Base-by-base conservation (phyloP, 1,284 basidiomycete genomes). In the Trichosporon inkin region DNA sequence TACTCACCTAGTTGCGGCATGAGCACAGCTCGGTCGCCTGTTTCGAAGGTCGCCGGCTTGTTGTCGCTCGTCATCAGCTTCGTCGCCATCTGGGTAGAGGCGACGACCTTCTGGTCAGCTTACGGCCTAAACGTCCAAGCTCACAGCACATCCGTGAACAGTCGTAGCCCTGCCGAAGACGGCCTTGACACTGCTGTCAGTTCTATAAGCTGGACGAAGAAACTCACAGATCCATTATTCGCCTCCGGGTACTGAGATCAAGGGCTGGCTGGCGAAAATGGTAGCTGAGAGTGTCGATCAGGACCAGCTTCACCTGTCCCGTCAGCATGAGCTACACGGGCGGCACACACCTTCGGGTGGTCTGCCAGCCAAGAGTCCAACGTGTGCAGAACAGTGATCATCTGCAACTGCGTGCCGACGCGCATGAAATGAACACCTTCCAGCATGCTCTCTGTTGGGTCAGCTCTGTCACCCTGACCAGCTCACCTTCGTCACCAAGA, bases 201-300 rank as follows among this genome's bases (percentile, higher is more conserved):
- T 24, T 55, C 35, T n/a, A 20, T 34, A 10, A 24, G 39, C 6
- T 4, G 16, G 11, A 16, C 2, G 13, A 1, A 1, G 1, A 0
- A 16, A 61, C 77, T 56, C 41, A 76, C 74, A 77, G 52, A 3
- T 78, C 74, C 69, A 78, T 71, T 17, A 73, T 57, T 16, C 77
- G 63, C 20, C 68, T 67, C 39, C 70, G 62, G 0, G 67, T 61
- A 10, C 32, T 53, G 14, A 68, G 61, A 8, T 78, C 77, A 14
- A 78, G 55, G 3, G 63, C 59, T 4, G 77, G 78, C 28, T 78
- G 74, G 1, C 78, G 68, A 55, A 79, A 75, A 56, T 77, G 77
- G 61, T 65, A 75, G 39, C 74, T 77, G 16, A 79, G 62, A 1
- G 74, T 77, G 61, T 79, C 78, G 52, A 79, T 69, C 14, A 77